Base-by-base conservation (phyloP, 164 flowering plant genomes). In the Dillenia turbinata region DNA sequence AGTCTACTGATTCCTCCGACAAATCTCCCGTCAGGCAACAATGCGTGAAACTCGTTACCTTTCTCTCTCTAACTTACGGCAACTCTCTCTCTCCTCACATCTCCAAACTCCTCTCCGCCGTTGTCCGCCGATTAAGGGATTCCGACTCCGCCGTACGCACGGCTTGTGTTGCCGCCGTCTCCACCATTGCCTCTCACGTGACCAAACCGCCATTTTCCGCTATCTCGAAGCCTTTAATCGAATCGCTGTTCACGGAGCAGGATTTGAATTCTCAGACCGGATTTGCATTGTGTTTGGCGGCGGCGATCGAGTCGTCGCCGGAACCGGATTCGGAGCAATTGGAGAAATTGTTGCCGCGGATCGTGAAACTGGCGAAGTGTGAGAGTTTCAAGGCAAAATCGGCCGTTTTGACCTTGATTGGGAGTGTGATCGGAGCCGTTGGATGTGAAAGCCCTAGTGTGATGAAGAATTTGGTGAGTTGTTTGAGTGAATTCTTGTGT, bases 351-450 rank as follows among this genome's bases (percentile, higher is more conserved):
- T 11, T 89, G 63, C 85, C 84, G 49, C 75, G 72, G 66, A 47
- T 92, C 40, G 77, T 89, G 86, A 87, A 80, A 79, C 68, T 91
- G 63, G 49, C 85, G 76, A 84, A 67, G 66, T 66, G 70, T 54
- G 83, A 86, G 1, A 65, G 78, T 16, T 94, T 83, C 22, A 94
- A 83, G 75, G 94, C 89, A 62, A 94, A 89, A 53, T 70, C 93
- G 44, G 96, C 89, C 3, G 65, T 77, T 33, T 54, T 92, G 67
- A 58, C 71, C 55, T 68, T 89, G 62, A 64, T 91, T n/a, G 86
- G 87, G 10, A 84, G 89, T 53, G 83, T 85, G 49, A 76, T 85
- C 6, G 77, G 71, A 2, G 81, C 64, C 8, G 85, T 83, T 12
- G 94, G 80, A 1, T 86, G 59, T 4, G 50, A 69, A 49, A 76